Evolutionary conservation across 768 basidiomycete genomes (phyloP), one percentile per base, ranked within the genome.

Genomic region (Tubosaeta sp.): DNA sequence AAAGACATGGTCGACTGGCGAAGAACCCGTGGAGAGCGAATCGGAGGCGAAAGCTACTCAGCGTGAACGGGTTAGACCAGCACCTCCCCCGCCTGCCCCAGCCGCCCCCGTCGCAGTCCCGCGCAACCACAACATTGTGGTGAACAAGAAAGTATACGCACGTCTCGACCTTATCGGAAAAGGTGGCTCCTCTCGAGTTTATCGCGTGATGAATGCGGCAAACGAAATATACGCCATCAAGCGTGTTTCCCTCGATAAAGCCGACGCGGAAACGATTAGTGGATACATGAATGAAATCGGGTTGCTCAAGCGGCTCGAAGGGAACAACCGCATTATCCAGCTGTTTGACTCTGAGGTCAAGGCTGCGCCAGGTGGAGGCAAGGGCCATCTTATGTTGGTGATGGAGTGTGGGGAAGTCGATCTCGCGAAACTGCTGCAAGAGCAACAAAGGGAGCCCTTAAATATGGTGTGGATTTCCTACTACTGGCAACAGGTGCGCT

Each of bases 351-450:
- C 88, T 51, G 94, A 97, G 70, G 81, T 94, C 32, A 89, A 85
- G 61, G 68, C 51, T 9, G 67, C 68, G 30, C 80, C 82, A 25
- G 81, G 80, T 21, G 86, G 86, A 16, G 82, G 77, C 56, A 90
- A 86, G 62, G 87, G 86, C 0, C 76, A 83, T 55, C 65, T 97
- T 48, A 73, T 91, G 70, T 76, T 98, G 64, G 87, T 97, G 5
- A 94, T 99, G 93, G 95, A 99, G 65, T 93, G 88, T 54, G 95
- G 95, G 8, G 95, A 99, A 72, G 82, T 92, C 27, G 95, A 98
- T 69, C 75, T 98, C 47, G 86, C 93, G 35, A 80, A 80, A 56
- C 69, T 99, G 50, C 68, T 99, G 52, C 81, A 82, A 55, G 91
- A 95, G 61, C 87, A 92, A 67, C 79, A 86, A 69, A 87, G 84